A percentile compares a stretch with the other conserved stretches of the same genome.
Evolutionary conservation across 495 filamentous ascomycete genomes (phyloP).

Genomic region (Cercophora samala): DNA sequence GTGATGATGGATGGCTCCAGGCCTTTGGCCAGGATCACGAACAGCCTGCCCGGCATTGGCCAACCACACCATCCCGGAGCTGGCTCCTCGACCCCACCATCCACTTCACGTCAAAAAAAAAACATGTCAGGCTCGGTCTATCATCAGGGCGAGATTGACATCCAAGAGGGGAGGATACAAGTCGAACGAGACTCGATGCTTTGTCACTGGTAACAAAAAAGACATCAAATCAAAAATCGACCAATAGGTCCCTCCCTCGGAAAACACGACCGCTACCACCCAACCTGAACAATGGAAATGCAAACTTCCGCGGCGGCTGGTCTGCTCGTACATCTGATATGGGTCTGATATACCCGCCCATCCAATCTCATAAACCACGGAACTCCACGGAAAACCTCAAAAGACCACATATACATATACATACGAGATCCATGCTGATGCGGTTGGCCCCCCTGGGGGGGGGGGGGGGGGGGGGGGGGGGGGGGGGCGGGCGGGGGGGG

Average conservation of each 20-base stretch:
- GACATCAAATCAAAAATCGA: too few relatives aligned
- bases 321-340: background rate
- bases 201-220: too few relatives aligned
- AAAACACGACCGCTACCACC: background rate
- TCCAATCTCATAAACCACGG: background rate
- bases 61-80: constrained; percentile 17
- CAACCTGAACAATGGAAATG: background rate
- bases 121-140: background rate
- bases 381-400: background rate
- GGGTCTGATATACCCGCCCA: background rate
- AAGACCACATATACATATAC: background rate
- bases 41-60: constrained; percentile 3
- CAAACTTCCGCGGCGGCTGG: background rate
- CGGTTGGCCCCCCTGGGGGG: too few relatives aligned
- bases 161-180: background rate
- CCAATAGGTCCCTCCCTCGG: too few relatives aligned
- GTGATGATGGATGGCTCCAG: background rate
- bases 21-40: background rate
- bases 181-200: background rate
- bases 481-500: too few relatives aligned
- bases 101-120: background rate
- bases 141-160: constrained; percentile 3
- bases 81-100: constrained; percentile 11
- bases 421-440: too few relatives aligned
- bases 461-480: too few relatives aligned